These are phyloP conservation scores for Kodamaea fukazawae DNA, from an alignment of 805 yeast genomes.

Conservation along the genomic window DNA sequence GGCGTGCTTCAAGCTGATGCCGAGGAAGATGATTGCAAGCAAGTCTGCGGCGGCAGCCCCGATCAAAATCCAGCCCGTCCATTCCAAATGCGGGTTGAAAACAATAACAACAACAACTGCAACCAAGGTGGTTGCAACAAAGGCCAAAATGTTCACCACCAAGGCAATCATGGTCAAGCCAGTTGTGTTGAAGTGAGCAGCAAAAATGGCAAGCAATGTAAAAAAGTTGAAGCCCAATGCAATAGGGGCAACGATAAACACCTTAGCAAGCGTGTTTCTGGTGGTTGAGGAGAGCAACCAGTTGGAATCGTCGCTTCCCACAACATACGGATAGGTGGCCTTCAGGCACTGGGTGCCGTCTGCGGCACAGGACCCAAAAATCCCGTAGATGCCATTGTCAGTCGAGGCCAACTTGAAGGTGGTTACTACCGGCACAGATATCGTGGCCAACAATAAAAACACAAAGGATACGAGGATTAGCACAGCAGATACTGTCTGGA, in stretches of 20 bases:
- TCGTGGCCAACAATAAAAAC: conserved; percentile 56
- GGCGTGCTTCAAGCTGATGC: conserved; percentile 13
- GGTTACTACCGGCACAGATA: conserved; percentile 58
- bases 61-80: conserved; percentile 73
- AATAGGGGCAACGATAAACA: conserved; percentile 60
- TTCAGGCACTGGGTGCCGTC: conserved; percentile 35
- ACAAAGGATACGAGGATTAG: conserved; percentile 55
- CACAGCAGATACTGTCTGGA: conserved; percentile 41
- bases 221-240: conserved; percentile 61
- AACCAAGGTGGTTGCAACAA: conserved; percentile 51
- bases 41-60: conserved; percentile 62
- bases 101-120: conserved; percentile 55
- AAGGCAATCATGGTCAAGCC: conserved; percentile 34
- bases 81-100: conserved; percentile 61
- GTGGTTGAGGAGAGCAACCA: conserved; percentile 50
- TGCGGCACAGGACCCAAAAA: conserved; percentile 59
- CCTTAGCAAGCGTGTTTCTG: conserved; percentile 51
- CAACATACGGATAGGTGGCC: conserved; percentile 45
- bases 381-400: conserved; percentile 51
- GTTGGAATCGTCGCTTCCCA: conserved; percentile 22
- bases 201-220: conserved; percentile 22
- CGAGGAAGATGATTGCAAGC: conserved; percentile 47
- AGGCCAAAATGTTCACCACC: conserved; percentile 46
- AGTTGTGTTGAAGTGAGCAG: conserved; percentile 24
- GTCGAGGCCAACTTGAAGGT: conserved; percentile 50